Base-by-base conservation (phyloP, 495 filamentous ascomycete species). In the Penicillium psychrofluorescens region DNA sequence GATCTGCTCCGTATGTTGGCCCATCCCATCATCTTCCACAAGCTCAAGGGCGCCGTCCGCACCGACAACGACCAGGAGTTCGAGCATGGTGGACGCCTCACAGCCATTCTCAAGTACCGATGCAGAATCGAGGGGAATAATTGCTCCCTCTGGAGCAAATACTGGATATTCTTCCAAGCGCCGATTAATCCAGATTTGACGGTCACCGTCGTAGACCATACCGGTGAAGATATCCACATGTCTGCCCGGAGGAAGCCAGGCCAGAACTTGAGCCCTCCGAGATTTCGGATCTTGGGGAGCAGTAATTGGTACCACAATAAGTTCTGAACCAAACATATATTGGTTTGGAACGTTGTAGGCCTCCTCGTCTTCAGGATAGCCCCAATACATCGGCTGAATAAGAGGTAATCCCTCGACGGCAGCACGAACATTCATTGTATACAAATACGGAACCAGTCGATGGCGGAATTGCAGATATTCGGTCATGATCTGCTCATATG, bases 351-450 rank as follows among this genome's bases (percentile, higher is more conserved):
- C 56, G 1, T 55, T 48, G 54, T 82, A 79, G 1, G 76, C 74
- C 36, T 69, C 64, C 6, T 71, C 62, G 1, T 35, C 30, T 8
- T 72, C 54, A 0, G 67, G 64, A 50, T 76, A 72, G 14, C 61
- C 61, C 78, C 78, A 82, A 62, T 82, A 82, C 68, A 82, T 69
- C 12, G 78, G 78, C 56, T 73, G 69, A 6, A 79, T 49, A 1
- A 82, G 53, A 0, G 76, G 78, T 34, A 72, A 62, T 37, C 62
- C 55, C 3, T 74, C 60, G 10, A 59, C 51, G 5, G 62, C 53
- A 1, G 63, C 64, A 29, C 60, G 55, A 4, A 71, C 62, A 53
- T 77, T 80, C 67, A 75, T 74, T 8, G 72, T 73, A 58, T 79
- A 78, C 11, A 81, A 61, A 48, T 72, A 82, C 0, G 78, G 78